phyloP scores from a whole-genome alignment of 169 alveolate species.

The Cardiosporidium cionae region DNA sequence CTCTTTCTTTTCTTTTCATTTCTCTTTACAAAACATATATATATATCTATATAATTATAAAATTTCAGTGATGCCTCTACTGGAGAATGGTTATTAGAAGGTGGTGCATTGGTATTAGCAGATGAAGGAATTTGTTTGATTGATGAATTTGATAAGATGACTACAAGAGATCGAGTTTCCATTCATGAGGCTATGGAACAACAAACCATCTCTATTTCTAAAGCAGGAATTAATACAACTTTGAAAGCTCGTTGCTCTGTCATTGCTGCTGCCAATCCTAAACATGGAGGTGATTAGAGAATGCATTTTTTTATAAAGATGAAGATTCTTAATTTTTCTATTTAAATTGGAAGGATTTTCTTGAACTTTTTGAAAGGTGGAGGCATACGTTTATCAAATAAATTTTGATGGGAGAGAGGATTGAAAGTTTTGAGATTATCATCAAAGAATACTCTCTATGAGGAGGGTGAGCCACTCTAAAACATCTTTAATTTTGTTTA shows the following conservation, averaged over 20 bases:
- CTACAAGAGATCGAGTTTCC: conserved; percentile 89
- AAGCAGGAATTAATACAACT: conserved; percentile 95
- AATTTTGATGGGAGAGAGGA: no score
- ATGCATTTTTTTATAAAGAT: no score
- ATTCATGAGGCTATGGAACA: conserved; percentile 99
- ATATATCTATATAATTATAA: conserved; percentile 80
- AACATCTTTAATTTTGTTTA: background rate
- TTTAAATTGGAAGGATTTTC: no score
- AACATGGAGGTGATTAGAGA: background rate
- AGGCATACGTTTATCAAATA: no score
- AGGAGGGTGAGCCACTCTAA: no score
- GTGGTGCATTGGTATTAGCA: conserved; percentile 99
- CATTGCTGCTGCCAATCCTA: conserved; percentile 99
- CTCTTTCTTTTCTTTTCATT: background rate
- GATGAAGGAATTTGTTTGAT: conserved; percentile 95
- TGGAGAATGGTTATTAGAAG: conserved; percentile 93
- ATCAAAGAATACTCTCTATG: no score
- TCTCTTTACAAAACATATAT: conserved; percentile 42
- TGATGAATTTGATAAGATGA: conserved; percentile 98
- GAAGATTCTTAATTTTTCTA: no score
- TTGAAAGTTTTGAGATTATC: no score
- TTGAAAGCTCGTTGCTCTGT: conserved; percentile 97
- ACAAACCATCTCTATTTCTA: conserved; percentile 96
- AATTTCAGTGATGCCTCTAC: conserved; percentile 89
- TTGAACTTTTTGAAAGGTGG: no score